Evolutionary conservation across 2,329 filamentous ascomycete species (phyloP).

Genomic region (Aspergillus pseudoglaucus): DNA sequence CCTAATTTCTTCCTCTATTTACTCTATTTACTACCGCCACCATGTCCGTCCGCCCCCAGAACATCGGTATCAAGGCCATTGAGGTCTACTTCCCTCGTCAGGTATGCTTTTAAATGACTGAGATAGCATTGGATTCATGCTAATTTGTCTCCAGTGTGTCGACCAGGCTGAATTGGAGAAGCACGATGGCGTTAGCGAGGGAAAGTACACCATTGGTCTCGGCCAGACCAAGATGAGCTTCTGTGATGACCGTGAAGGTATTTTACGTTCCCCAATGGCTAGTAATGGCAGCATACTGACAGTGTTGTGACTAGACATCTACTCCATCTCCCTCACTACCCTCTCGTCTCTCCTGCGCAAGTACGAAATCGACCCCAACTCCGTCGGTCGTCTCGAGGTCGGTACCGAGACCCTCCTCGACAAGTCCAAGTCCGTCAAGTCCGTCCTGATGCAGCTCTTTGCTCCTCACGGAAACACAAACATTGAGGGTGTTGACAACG

Average conservation of each 20-base stretch:
- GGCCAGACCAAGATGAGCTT: constrained; percentile 91
- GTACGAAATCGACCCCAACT: constrained; percentile 73
- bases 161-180: constrained; percentile 77
- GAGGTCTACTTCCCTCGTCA: constrained; percentile 83
- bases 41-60: constrained; percentile 73
- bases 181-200: constrained; percentile 73
- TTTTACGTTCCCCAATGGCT: neutral
- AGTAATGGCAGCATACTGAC: constrained; percentile 4
- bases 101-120: constrained; percentile 46
- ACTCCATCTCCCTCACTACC: constrained; percentile 74
- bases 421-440: constrained; percentile 89
- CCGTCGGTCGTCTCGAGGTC: constrained; percentile 74
- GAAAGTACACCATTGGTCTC: constrained; percentile 87
- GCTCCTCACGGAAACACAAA: constrained; percentile 66
- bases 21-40: constrained; percentile 18
- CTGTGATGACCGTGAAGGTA: constrained; percentile 83
- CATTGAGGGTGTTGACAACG: constrained; percentile 73
- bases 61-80: constrained; percentile 89
- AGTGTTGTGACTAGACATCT: constrained; percentile 60
- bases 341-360: constrained; percentile 72
- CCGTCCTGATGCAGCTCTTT: constrained; percentile 80
- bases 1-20: constrained; percentile 1
- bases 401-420: constrained; percentile 80
- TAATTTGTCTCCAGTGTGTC: constrained; percentile 57
- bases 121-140: neutral